Evolutionary conservation across 2,329 filamentous ascomycete species (phyloP).

Genomic region (Alternaria dauci): DNA sequence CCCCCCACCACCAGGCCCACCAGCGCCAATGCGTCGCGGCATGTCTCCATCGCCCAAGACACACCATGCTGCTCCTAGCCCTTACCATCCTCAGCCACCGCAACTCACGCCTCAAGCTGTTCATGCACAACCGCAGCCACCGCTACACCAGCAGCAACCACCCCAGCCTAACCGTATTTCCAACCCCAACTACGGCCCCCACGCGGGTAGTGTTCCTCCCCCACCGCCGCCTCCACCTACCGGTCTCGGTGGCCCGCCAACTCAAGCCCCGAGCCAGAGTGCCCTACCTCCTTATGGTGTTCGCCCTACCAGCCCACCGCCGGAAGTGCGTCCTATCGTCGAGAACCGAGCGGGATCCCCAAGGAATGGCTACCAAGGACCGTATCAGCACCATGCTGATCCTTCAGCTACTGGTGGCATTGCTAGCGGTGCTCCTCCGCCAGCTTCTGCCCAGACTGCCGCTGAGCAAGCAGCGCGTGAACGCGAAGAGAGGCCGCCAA

Average conservation of each 20-base stretch:
- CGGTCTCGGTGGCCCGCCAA: conserved; percentile 58
- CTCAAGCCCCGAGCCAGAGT: conserved; percentile 57
- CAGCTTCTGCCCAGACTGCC: conserved; percentile 70
- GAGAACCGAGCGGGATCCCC: conserved; percentile 92
- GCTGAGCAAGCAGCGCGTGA: conserved; percentile 74
- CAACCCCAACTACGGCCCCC: conserved; percentile 58
- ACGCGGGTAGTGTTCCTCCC: conserved; percentile 59
- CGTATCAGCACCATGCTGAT: conserved; percentile 79
- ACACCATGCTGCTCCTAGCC: conserved; percentile 61
- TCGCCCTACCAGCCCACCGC: conserved; percentile 77
- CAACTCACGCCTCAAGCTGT: conserved; percentile 62
- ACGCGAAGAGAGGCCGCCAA: conserved; percentile 76
- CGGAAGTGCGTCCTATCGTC: conserved; percentile 81
- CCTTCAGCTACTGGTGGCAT: conserved; percentile 66
- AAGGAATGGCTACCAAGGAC: conserved; percentile 83
- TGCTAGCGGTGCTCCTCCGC: conserved; percentile 72
- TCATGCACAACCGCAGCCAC: conserved; percentile 57
- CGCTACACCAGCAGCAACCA: conserved; percentile 38
- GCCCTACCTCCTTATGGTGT: conserved; percentile 71
- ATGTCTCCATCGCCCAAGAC: conserved; percentile 68
- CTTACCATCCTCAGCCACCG: conserved; percentile 57
- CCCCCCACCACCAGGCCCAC: conserved; percentile 51
- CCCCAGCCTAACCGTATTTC: conserved; percentile 57
- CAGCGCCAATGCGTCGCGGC: conserved; percentile 57
- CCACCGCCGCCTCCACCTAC: conserved; percentile 67